Conservation (phyloP, 2,329 filamentous ascomycete species). For the Botryotinia narcissicola region DNA sequence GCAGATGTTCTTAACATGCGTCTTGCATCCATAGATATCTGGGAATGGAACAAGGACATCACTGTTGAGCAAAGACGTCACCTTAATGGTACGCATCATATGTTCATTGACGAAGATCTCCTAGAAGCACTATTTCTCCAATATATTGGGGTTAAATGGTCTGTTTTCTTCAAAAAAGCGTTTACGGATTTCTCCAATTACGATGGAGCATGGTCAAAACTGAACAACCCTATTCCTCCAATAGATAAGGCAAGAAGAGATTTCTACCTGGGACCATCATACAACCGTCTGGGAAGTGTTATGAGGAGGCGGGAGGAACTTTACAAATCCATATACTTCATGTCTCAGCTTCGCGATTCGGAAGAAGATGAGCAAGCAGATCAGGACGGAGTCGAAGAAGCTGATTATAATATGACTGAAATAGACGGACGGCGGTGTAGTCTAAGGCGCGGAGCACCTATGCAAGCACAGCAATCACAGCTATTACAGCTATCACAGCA, state of each 20-base stretch:
- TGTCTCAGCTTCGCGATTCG: constrained; percentile 34
- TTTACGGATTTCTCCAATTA: constrained; percentile 38
- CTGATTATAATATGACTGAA: constrained; percentile 19
- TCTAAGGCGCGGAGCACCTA: not conserved
- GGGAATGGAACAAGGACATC: constrained; percentile 51
- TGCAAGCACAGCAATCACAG: not conserved
- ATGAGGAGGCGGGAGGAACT: constrained; percentile 31
- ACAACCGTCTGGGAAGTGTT: constrained; percentile 26
- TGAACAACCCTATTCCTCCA: constrained; percentile 25
- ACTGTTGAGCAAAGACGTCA: constrained; percentile 52
- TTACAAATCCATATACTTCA: constrained; percentile 35
- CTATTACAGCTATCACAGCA: not conserved
- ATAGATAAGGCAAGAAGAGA: constrained; percentile 29
- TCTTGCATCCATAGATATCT: constrained; percentile 49
- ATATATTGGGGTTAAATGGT: constrained; percentile 52
- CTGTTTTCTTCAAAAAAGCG: constrained; percentile 45
- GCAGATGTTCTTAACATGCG: constrained; percentile 58
- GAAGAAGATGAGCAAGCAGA: constrained; percentile 22
- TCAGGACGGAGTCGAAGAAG: constrained; percentile 33
- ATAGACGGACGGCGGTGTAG: rapidly evolving
- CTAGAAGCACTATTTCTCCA: constrained; percentile 55
- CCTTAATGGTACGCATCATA: constrained; percentile 57
- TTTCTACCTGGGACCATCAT: constrained; percentile 30
- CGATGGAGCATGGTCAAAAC: constrained; percentile 32
- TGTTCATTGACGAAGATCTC: constrained; percentile 60